Base-by-base conservation (phyloP, 176 grass and related monocot genomes). In the Oryza brachyantha region DNA sequence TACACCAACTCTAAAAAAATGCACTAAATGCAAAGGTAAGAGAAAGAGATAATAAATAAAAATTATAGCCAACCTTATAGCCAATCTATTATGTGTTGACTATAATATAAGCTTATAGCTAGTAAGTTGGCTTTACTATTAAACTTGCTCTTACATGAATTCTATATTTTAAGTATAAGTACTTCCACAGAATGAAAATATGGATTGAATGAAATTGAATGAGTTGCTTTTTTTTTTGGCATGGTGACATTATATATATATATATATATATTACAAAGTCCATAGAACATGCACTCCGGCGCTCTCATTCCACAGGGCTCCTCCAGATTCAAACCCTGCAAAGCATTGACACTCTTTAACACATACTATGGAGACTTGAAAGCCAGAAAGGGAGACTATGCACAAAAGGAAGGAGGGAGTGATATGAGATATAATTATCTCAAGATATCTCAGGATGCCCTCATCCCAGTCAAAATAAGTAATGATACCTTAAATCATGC, bases 401-500 rank as follows among this genome's bases (percentile, higher is more conserved):
- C 57, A n/a, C n/a, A n/a, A n/a, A n/a, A 81, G 64, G 72, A 80
- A 22, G 29, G 50, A 81, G 62, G 1, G 19, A 45, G 8, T 29
- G 12, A 10, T 22, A 81, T 81, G 79, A 72, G 68, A 72, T 26
- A 22, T 10, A 72, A 45, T 26, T 40, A 81, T 68, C 40, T 21
- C 79, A 81, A 42, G 46, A 0, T 9, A 42, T 41, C 46, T 39
- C 45, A 42, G 19, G 41, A 72, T 28, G 57, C 57, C 57, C 17
- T 78, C 12, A 25, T 72, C 38, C 55, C 66, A 80, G 31, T 68
- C 27, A 46, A 40, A 72, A 29, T 19, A 42, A 61, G 40, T 11
- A 16, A 39, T 46, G 19, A 26, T 81, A 73, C 68, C 79, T 81
- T 68, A 58, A 61, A 28, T 32, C 27, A 62, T 62, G 79, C 68